Evolutionary conservation across 2,329 filamentous ascomycete species (phyloP).

Genomic region (Lasiodiplodia citricola): DNA sequence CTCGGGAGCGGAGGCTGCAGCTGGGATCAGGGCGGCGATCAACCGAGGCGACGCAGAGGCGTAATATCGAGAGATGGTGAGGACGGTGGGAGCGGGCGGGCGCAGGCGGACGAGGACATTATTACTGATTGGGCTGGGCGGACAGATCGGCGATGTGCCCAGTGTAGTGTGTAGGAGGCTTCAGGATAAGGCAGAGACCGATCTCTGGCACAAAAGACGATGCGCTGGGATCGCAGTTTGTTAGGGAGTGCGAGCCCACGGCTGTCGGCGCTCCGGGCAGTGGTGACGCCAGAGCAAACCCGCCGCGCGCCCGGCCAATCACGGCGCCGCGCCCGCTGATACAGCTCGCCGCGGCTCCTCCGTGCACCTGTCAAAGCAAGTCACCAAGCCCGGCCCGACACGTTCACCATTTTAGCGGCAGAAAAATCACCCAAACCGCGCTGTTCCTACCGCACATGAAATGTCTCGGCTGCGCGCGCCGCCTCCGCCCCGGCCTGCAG

Average conservation of each 20-base stretch:
- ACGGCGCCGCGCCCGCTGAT: not conserved
- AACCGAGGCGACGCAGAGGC: not conserved
- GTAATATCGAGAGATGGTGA: not conserved
- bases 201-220: slow-evolving; percentile 24
- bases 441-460: not conserved
- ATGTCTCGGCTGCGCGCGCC: slow-evolving; percentile 1
- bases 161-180: slow-evolving; percentile 20
- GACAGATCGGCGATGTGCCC: slow-evolving; percentile 21
- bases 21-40: slow-evolving; percentile 21
- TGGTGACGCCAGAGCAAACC: not conserved
- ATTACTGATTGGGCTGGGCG: slow-evolving; percentile 20
- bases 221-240: slow-evolving; percentile 22
- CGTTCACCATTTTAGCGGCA: not conserved
- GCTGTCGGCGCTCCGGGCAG: slow-evolving; percentile 2
- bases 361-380: slow-evolving; percentile 4
- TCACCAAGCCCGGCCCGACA: not conserved
- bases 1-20: no score
- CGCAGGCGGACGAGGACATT: slow-evolving; percentile 14
- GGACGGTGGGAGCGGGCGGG: not conserved
- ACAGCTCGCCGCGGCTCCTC: not conserved
- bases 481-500: not conserved
- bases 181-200: slow-evolving; percentile 14
- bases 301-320: not conserved
- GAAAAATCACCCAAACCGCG: not conserved
- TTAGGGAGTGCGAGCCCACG: slow-evolving; percentile 4